Base-by-base conservation (phyloP, 306 rosid genomes). In the Trifolium fragiferum region DNA sequence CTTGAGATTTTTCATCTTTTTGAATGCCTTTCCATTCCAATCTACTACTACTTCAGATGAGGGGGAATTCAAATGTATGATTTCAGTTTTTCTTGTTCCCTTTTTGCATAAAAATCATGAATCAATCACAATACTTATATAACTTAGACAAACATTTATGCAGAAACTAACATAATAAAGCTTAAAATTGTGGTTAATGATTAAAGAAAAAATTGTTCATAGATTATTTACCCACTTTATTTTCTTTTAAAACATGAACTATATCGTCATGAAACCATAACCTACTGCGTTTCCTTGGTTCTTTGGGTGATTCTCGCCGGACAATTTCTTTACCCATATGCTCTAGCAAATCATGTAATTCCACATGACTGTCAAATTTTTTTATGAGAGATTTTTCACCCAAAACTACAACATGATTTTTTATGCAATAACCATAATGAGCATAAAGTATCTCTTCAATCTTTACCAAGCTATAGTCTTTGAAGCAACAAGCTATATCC, bases 381-480 rank as follows among this genome's bases (percentile, higher is more conserved):
- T 65, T 40, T 65, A 40, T 40, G 53, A 65, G 70, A 40, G 70
- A 65, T 21, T 65, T 65, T 18, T 40, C 70, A 20, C 7, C 53
- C 18, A 65, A 40, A 33, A 65, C 70, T 20, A 14, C 14, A 3
- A 20, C 2, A 18, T 54, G 60, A 21, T 9, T 2, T 35, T 8
- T 35, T 15, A 62, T 35, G 10, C 37, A 57, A 11, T 57, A 8
- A 10, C 23, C 63, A 57, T 57, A 25, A 57, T 12, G 37, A 23
- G 18, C 37, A 57, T 25, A 10, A 25, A 57, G 63, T 57, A 23
- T 57, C 1, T 25, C 1, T 57, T 57, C 2, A 6, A 25, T 4
- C 4, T 23, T 2, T 25, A 1, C 0, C 33, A 12, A 57, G 11
- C 5, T 2, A 57, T 2, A 23, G 0, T n/a, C 37, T 10, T 13